These are phyloP conservation scores for Cordyceps farinosa DNA, from an alignment of 2,329 filamentous ascomycete genomes.

Conservation along the genomic window DNA sequence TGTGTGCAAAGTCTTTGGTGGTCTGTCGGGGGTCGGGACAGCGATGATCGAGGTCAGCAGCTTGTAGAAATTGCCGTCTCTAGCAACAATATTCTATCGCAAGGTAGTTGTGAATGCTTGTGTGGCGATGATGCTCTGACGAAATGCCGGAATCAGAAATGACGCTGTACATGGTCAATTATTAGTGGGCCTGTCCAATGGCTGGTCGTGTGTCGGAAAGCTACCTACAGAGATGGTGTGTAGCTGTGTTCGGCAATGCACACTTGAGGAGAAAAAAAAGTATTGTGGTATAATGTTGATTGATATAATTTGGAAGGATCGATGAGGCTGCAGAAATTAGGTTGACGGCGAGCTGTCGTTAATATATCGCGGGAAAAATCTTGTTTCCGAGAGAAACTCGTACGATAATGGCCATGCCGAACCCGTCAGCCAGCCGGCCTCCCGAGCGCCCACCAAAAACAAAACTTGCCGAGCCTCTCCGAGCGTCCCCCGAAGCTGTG, in stretches of 20 bases:
- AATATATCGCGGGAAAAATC: slow-evolving; percentile 4
- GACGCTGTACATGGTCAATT: not conserved
- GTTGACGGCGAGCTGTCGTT: not conserved
- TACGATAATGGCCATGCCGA: slow-evolving; percentile 10
- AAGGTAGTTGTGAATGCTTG: not conserved
- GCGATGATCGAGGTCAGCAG: not conserved
- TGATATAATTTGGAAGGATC: not conserved
- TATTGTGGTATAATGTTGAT: not conserved
- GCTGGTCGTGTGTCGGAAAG: not conserved
- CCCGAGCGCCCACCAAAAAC: not conserved
- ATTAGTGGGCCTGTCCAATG: slow-evolving; percentile 13
- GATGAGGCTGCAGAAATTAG: not conserved
- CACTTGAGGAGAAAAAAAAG: not conserved
- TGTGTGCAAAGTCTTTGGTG: not conserved
- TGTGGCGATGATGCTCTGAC: slow-evolving; percentile 3
- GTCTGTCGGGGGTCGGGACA: not conserved
- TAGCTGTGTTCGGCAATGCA: not conserved
- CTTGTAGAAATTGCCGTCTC: not conserved
- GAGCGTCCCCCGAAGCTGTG: slow-evolving; percentile 7
- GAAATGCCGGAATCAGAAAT: slow-evolving; percentile 3
- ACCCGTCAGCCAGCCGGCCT: not conserved
- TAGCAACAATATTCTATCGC: not conserved
- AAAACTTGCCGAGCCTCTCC: slow-evolving; percentile 11
- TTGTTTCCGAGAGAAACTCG: slow-evolving; percentile 12
- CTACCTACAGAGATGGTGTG: not conserved